Conservation (phyloP, 257 asterid species). For the Craterostigma plantagineum region DNA sequence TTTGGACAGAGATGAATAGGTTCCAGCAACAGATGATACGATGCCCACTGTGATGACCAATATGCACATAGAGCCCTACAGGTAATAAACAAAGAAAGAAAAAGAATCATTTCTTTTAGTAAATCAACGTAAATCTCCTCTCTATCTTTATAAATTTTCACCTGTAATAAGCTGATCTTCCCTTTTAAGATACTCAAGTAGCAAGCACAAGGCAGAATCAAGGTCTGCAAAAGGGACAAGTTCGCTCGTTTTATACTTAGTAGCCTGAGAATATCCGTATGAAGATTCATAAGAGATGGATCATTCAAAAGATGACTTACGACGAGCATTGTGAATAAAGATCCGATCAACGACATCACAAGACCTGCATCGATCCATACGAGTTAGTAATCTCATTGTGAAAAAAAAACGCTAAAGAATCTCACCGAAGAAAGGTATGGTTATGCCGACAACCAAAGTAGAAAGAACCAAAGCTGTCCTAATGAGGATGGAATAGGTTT, state of each 20-base stretch:
- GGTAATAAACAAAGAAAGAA: constrained; percentile 5
- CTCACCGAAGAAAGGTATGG: constrained; percentile 72
- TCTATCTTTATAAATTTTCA: too few species aligned
- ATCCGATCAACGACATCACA: constrained; percentile 40
- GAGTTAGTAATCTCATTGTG: too few species aligned
- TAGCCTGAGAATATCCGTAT: too few species aligned
- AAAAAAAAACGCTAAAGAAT: too few species aligned
- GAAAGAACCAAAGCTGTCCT: constrained; percentile 66
- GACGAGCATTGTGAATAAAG: constrained; percentile 52
- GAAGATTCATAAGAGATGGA: too few species aligned
- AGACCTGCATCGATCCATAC: constrained; percentile 33
- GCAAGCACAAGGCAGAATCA: constrained; percentile 86
- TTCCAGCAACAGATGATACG: constrained; percentile 42
- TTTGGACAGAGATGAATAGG: constrained; percentile 28
- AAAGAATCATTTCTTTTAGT: too few species aligned
- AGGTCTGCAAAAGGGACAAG: constrained; percentile 16
- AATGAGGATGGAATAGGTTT: constrained; percentile 44
- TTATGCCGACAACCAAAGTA: constrained; percentile 55
- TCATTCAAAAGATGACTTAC: constrained; percentile 13
- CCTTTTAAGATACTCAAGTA: constrained; percentile 67
- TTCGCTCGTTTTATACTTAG: too few species aligned
- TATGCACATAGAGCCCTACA: constrained; percentile 39
- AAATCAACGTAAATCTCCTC: too few species aligned
- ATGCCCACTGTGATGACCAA: constrained; percentile 45
- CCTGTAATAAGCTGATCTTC: constrained; percentile 9